Base-by-base conservation (phyloP, 2,329 filamentous ascomycete species). In the Monosporascus ibericus region DNA sequence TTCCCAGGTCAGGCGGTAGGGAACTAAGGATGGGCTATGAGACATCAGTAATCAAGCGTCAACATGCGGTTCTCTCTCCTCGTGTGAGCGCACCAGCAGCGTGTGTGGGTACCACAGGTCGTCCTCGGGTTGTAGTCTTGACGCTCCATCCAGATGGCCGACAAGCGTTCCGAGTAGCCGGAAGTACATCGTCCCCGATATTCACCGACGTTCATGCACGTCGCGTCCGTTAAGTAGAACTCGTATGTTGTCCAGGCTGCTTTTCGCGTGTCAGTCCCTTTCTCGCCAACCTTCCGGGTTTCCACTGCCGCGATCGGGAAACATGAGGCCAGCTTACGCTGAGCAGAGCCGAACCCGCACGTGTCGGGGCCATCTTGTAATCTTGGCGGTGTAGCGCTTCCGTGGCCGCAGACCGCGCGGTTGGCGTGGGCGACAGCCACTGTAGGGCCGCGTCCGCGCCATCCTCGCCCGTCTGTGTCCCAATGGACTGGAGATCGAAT, bases 121-220 rank as follows among this genome's bases (percentile, higher is more conserved):
- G 38, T 54, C 15, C 40, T 58, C 25, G 55, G 37, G 5, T 56
- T 44, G 49, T 59, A 60, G 44, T 58, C 55, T 11, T 59, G 50
- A 44, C 55, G 59, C n/a, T 49, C 24, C 2, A 54, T 59, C 56
- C 52, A 55, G 36, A 60, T 56, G 17, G 52, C 55, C 5, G 54
- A 56, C 14, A 53, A 54, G 37, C 58, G 59, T 15, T 48, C 47
- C 38, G 51, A 53, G 37, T 53, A 44, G 5, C 49, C 54, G 4
- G 53, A 47, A 11, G 55, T 59, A 50, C 55, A 60, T 27, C 58
- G 58, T 6, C 53, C 53, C 37, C 55, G 52, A 14, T 44, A 59
- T 14, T 38, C 39, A 24, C 53, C 53, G 15, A 55, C 55, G 39
- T 59, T 52, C 46, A 55, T 52, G 44, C 57, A 59, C 11, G 47